These are phyloP conservation scores for Plasmodium chabaudi DNA, from an alignment of 169 alveolate genomes.

Conservation along the genomic window DNA sequence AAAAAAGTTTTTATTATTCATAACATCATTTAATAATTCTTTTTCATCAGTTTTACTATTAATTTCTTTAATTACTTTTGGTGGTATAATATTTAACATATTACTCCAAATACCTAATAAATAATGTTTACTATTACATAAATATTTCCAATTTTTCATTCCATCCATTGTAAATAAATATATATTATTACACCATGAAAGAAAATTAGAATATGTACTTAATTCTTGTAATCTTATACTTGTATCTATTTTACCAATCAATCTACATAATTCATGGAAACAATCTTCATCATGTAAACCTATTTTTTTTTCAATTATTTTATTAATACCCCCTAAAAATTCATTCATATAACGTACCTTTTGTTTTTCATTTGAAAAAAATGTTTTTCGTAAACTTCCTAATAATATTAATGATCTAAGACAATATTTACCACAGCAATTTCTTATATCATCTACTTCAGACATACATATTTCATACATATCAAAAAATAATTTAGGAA, in stretches of 20 bases:
- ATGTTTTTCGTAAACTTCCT: slow-evolving; percentile 92
- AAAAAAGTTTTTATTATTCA: slow-evolving; percentile 63
- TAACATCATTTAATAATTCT: slow-evolving; percentile 54
- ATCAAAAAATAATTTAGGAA: slow-evolving; percentile 89
- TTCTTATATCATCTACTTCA: slow-evolving; percentile 66
- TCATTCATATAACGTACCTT: slow-evolving; percentile 88
- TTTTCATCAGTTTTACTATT: slow-evolving; percentile 74
- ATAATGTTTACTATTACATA: slow-evolving; percentile 94
- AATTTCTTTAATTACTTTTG: slow-evolving; percentile 69
- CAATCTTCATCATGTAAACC: slow-evolving; percentile 92
- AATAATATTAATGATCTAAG: slow-evolving; percentile 89
- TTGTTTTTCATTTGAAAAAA: slow-evolving; percentile 91
- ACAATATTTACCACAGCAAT: slow-evolving; percentile 89
- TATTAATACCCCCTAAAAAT: slow-evolving; percentile 91
- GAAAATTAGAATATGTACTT: slow-evolving; percentile 85
- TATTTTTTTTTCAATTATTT: slow-evolving; percentile 88
- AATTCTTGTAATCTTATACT: slow-evolving; percentile 90
- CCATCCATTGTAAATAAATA: slow-evolving; percentile 91
- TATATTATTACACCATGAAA: slow-evolving; percentile 92
- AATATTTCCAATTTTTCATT: slow-evolving; percentile 90
- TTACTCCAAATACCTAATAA: slow-evolving; percentile 94
- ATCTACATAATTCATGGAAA: slow-evolving; percentile 93
- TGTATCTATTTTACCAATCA: slow-evolving; percentile 92
- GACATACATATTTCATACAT: slow-evolving; percentile 82
- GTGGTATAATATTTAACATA: slow-evolving; percentile 80